A percentile compares a stretch with the other conserved stretches of the same genome.
These are phyloP conservation scores for Pseudopyricularia cyperi DNA, from an alignment of 2,329 filamentous ascomycete genomes.

Conservation along the genomic window DNA sequence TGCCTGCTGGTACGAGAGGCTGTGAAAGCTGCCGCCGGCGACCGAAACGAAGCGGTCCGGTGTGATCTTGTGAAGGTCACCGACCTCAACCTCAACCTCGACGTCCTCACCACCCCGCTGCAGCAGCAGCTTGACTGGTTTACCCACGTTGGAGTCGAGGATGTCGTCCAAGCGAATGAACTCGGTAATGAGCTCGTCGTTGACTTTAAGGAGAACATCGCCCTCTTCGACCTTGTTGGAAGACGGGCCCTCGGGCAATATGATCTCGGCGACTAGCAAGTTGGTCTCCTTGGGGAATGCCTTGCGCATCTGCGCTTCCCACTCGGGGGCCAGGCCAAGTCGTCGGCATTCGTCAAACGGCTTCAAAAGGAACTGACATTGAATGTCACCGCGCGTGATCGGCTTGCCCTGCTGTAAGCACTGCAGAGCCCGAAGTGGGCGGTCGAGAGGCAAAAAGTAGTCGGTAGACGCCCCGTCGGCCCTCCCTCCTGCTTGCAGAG, in stretches of 20 bases:
- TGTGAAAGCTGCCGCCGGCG: constrained; percentile 87
- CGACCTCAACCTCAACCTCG: constrained; percentile 72
- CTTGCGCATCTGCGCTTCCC: constrained; percentile 74
- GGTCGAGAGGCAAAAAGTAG: constrained; percentile 90
- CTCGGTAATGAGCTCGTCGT: constrained; percentile 82
- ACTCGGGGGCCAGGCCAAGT: constrained; percentile 69
- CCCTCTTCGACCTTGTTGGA: constrained; percentile 83
- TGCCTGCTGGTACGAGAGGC: constrained; percentile 96
- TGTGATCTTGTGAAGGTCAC: constrained; percentile 86
- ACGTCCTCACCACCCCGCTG: constrained; percentile 83
- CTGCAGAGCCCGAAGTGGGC: constrained; percentile 73
- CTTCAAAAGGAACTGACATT: constrained; percentile 94
- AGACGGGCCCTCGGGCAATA: constrained; percentile 81
- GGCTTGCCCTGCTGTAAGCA: constrained; percentile 66
- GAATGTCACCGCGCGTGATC: constrained; percentile 88
- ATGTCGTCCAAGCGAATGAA: constrained; percentile 88
- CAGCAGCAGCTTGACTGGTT: constrained; percentile 65
- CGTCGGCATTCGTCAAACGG: constrained; percentile 94
- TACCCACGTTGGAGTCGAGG: constrained; percentile 73
- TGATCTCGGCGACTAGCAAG: constrained; percentile 92
- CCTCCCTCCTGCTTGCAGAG: constrained; percentile 84
- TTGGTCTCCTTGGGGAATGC: constrained; percentile 87
- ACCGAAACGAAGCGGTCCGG: constrained; percentile 93
- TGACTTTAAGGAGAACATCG: constrained; percentile 86
- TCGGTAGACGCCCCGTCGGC: constrained; percentile 93